phyloP scores from a whole-genome alignment of 1,139 yeast genomes.

The Zygosaccharomyces sapae region DNA sequence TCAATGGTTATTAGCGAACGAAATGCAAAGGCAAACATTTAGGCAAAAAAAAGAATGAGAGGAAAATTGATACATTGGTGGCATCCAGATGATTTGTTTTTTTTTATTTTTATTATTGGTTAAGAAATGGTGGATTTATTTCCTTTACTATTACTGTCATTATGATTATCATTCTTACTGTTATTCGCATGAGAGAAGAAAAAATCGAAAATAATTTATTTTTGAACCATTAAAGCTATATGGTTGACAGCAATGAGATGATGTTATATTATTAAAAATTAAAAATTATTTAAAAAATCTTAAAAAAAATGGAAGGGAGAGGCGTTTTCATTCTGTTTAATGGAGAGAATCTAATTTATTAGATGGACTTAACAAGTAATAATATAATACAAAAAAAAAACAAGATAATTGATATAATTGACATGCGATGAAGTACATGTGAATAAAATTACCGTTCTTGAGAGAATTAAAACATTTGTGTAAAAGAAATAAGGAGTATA shows the following conservation, averaged over 20 bases:
- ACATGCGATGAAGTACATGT: not conserved
- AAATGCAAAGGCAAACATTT: not conserved
- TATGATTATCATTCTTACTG: not conserved
- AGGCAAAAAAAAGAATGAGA: not conserved
- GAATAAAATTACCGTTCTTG: conserved; percentile 1
- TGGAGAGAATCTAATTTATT: not conserved
- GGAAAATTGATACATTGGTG: conserved; percentile 3
- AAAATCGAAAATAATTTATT: not conserved
- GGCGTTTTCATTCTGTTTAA: conserved; percentile 3
- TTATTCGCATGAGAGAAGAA: not conserved
- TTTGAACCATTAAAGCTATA: not conserved
- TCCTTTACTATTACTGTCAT: conserved; percentile 1
- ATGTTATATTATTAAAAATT: conserved; percentile 1
- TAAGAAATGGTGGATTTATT: conserved; percentile 1
- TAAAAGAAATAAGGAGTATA: not conserved
- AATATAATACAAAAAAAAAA: not conserved
- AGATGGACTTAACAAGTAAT: not conserved
- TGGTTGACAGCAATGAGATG: conserved; percentile 2
- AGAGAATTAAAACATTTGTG: not conserved
- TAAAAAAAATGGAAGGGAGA: conserved; percentile 5
- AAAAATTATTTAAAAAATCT: not conserved
- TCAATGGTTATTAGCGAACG: not conserved
- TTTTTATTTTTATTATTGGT: conserved; percentile 7
- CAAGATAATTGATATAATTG: too few relatives aligned
- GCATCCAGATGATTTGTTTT: conserved; percentile 2